Evolutionary conservation across 305 asterid genomes (phyloP).

Genomic region (Rubia tinctorum): DNA sequence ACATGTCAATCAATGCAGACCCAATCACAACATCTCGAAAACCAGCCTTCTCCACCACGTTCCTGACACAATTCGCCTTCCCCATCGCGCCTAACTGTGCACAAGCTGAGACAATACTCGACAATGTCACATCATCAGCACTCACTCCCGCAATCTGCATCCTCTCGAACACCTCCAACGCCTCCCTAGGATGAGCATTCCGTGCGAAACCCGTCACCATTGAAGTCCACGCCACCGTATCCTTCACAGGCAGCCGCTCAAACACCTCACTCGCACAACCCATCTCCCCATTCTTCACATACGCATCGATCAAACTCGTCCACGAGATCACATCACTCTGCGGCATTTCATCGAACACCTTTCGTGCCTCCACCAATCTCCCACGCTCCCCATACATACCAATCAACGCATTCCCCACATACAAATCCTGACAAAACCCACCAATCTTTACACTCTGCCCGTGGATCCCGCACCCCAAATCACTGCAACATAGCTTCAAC

Average conservation of each 20-base stretch:
- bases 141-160: slow-evolving; percentile 61
- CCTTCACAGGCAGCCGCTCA: slow-evolving; percentile 46
- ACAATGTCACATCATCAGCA: slow-evolving; percentile 63
- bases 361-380: slow-evolving; percentile 44
- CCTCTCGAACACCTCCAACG: slow-evolving; percentile 55
- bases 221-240: slow-evolving; percentile 74
- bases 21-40: slow-evolving; percentile 54
- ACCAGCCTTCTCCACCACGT: slow-evolving; percentile 52
- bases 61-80: slow-evolving; percentile 53
- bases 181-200: slow-evolving; percentile 69
- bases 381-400: slow-evolving; percentile 72
- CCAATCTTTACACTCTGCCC: slow-evolving; percentile 64
- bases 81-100: slow-evolving; percentile 64
- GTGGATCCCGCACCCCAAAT: slow-evolving; percentile 65
- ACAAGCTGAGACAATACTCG: slow-evolving; percentile 69
- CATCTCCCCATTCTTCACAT: slow-evolving; percentile 58
- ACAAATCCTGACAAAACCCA: slow-evolving; percentile 54
- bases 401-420: slow-evolving; percentile 52
- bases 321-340: slow-evolving; percentile 56
- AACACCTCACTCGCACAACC: slow-evolving; percentile 49
- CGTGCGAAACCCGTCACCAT: slow-evolving; percentile 80
- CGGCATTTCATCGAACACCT: slow-evolving; percentile 82
- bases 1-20: slow-evolving; percentile 80
- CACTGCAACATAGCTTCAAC: slow-evolving; percentile 46
- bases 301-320: slow-evolving; percentile 62